Evolutionary conservation across 106 monocot species (phyloP).

Genomic region (Dendrobium huoshanense): DNA sequence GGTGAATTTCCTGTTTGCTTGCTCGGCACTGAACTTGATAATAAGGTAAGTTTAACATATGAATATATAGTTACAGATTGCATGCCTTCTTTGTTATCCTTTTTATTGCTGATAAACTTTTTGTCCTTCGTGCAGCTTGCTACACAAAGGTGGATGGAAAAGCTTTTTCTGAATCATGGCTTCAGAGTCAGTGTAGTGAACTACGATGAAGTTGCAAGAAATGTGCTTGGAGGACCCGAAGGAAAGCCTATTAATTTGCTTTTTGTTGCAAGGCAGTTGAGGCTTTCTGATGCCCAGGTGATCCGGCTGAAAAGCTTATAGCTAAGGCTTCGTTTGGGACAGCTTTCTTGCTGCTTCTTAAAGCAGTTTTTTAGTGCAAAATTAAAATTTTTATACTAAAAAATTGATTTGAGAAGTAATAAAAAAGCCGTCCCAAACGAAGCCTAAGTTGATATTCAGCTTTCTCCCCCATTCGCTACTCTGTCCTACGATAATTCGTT

Average conservation of each 20-base stretch:
- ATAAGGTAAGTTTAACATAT: conserved; percentile 25
- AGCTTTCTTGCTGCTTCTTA: too few species aligned
- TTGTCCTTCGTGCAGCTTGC: conserved; percentile 15
- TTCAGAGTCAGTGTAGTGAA: conserved; percentile 38
- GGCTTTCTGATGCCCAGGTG: conserved; percentile 78
- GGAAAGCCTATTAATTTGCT: conserved; percentile 23
- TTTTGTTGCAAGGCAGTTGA: conserved; percentile 67
- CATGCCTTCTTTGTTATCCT: not conserved
- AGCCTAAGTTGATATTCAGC: not conserved
- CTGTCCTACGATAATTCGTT: too few species aligned
- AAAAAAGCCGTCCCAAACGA: too few species aligned
- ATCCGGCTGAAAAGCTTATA: not conserved
- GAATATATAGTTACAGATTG: not conserved
- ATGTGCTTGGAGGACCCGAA: conserved; percentile 16
- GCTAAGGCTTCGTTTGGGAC: not conserved
- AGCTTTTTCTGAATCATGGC: conserved; percentile 50
- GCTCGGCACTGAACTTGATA: conserved; percentile 15
- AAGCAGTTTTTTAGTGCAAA: too few species aligned
- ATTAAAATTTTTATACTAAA: too few species aligned
- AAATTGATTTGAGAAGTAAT: too few species aligned
- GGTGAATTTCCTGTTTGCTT: conserved; percentile 56
- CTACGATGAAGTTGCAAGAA: conserved; percentile 37
- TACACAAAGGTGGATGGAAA: conserved; percentile 30
- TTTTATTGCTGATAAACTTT: conserved; percentile 8
- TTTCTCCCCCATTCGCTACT: not conserved